Evolutionary conservation across 2,329 filamentous ascomycete genomes (phyloP), one percentile per base, ranked within the genome.

Genomic region (Bertia moriformis): DNA sequence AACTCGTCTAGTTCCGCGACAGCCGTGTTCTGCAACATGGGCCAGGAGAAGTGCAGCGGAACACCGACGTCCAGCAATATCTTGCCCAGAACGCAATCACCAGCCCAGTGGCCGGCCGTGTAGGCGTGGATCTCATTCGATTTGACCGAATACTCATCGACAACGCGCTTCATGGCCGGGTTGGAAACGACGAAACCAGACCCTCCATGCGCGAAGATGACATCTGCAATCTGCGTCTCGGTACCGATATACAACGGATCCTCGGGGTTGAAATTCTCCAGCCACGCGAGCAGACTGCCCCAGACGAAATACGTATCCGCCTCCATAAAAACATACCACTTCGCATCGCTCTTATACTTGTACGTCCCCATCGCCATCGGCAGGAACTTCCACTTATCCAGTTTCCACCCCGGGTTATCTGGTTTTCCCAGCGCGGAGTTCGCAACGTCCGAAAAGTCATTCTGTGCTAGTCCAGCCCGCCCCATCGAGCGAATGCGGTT

Each of bases 341-440:
- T 55, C 15, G 51, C 51, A 18, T 53, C 43, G 1, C 56, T 56
- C 13, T 54, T 50, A 39, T 52, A 48, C 14, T 45, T 44, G 40
- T 56, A 55, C 5, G 55, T 51, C 41, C 54, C 54, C 39, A 55
- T 48, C 5, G 60, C 49, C 49, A 62, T 58, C 22, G 56, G 59
- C 19, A 62, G 48, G 40, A 58, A 61, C 41, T 62, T 62, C 51
- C 57, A 62, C 41, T 60, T 60, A 42, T 62, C 60, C 32, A 62
- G 46, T 27, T 49, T 54, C 59, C 59, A 62, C 7, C 48, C 47
- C 5, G 46, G 44, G 18, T 45, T 46, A 32, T 50, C 46, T 18
- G 44, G 33, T n/a, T 39, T 43, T 30, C 49, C 44, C 20, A 52
- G 42, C 14, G 63, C 54, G 27, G 60, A 57, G 30, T 55, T 54